Conservation (phyloP, 2,329 filamentous ascomycete genomes). For the Epichloe gansuensis region DNA sequence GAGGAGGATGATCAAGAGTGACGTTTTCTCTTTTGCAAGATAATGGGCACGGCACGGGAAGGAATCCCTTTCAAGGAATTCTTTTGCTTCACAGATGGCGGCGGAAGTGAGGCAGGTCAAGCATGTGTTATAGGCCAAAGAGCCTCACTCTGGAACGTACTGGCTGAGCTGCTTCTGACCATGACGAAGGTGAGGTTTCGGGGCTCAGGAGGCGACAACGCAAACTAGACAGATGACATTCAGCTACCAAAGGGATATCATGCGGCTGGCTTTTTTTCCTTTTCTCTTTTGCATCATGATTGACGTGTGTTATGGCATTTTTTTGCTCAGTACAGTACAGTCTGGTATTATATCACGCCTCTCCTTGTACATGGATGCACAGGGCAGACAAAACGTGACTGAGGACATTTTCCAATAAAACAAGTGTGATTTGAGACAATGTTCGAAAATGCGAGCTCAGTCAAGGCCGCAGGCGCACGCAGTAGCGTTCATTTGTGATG, state of each 20-base stretch:
- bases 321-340: slow-evolving; percentile 6
- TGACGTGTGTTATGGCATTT: slow-evolving; percentile 16
- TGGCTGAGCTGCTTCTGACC: slow-evolving; percentile 13
- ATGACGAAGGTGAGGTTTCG: slow-evolving; percentile 15
- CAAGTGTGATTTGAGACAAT: not conserved
- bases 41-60: slow-evolving; percentile 1
- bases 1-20: not conserved
- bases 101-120: slow-evolving; percentile 3
- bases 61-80: slow-evolving; percentile 1
- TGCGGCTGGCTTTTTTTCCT: slow-evolving; percentile 24
- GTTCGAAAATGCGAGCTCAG: not conserved
- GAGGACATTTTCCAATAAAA: not conserved
- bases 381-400: not conserved
- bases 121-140: not conserved
- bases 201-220: slow-evolving; percentile 17
- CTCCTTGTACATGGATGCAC: not conserved
- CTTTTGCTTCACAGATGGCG: slow-evolving; percentile 1
- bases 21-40: slow-evolving; percentile 6
- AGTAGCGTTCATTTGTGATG: not conserved
- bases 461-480: not conserved
- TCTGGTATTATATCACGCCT: not conserved
- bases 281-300: slow-evolving; percentile 20
- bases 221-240: slow-evolving; percentile 25
- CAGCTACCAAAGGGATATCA: slow-evolving; percentile 25
- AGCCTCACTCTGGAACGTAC: slow-evolving; percentile 5